Evolutionary conservation across 2,329 filamentous ascomycete species (phyloP).

Genomic region (Trichoderma guizhouense): DNA sequence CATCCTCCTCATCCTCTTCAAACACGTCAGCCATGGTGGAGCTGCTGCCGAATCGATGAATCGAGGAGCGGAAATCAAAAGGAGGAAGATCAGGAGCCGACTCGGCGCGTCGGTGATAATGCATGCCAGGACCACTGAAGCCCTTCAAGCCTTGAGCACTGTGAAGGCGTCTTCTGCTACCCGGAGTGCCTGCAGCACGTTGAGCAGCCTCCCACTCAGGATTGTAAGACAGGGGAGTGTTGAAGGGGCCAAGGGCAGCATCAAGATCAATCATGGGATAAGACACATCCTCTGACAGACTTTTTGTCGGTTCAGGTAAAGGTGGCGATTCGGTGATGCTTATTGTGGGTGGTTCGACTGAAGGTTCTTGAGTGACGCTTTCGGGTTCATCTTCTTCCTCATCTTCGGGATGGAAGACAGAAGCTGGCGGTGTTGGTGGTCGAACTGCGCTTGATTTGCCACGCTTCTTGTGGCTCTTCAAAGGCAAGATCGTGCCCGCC

Average conservation of each 20-base stretch:
- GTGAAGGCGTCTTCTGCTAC: slow-evolving; percentile 68
- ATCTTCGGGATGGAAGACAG: slow-evolving; percentile 29
- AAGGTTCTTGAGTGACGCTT: slow-evolving; percentile 22
- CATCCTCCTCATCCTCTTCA: slow-evolving; percentile 74
- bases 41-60: slow-evolving; percentile 61
- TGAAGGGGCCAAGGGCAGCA: slow-evolving; percentile 87
- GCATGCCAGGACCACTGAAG: slow-evolving; percentile 65
- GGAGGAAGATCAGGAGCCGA: slow-evolving; percentile 76
- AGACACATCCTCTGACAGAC: slow-evolving; percentile 58
- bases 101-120: slow-evolving; percentile 74
- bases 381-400: slow-evolving; percentile 31
- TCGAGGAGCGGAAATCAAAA: slow-evolving; percentile 62
- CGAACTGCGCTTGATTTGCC: slow-evolving; percentile 39
- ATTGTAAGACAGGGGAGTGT: slow-evolving; percentile 66
- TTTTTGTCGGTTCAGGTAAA: slow-evolving; percentile 34
- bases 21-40: slow-evolving; percentile 84
- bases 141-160: slow-evolving; percentile 71
- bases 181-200: slow-evolving; percentile 49
- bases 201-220: slow-evolving; percentile 67
- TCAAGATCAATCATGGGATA: slow-evolving; percentile 90
- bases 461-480: slow-evolving; percentile 47
- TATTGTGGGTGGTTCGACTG: slow-evolving; percentile 37
- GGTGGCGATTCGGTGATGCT: slow-evolving; percentile 41
- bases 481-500: slow-evolving; percentile 64
- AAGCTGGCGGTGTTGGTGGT: slow-evolving; percentile 46